A percentile compares a stretch with the other conserved stretches of the same genome.
Conservation (phyloP, 2,329 filamentous ascomycete genomes). For the Colletotrichum higginsianum region DNA sequence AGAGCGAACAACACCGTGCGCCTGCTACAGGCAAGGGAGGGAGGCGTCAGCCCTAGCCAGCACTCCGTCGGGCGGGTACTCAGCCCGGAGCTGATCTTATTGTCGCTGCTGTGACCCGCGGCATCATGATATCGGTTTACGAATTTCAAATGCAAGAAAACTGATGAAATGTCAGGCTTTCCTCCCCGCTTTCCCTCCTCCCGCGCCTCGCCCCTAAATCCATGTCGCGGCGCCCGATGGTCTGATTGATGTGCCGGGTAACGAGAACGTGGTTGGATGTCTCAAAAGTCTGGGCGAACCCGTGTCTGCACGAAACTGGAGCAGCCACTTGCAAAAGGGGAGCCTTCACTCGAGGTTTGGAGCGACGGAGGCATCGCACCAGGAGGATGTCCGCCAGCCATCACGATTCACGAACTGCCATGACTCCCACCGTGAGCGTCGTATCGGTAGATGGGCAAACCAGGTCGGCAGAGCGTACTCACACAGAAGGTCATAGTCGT, state of each 20-base stretch:
- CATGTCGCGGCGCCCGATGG: background rate
- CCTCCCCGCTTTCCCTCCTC: background rate
- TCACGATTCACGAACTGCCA: background rate
- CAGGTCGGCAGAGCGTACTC: constrained; percentile 12
- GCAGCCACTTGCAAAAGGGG: background rate
- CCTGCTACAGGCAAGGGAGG: too few relatives aligned
- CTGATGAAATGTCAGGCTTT: background rate
- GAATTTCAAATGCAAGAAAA: background rate
- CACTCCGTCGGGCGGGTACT: constrained; percentile 6
- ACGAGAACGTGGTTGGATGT: constrained; percentile 24
- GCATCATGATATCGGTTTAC: background rate
- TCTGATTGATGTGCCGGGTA: background rate
- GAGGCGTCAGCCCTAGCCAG: background rate
- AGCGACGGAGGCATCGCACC: background rate
- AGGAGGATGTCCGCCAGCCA: background rate
- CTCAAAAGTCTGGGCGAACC: constrained; percentile 34
- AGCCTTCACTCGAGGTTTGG: too few relatives aligned
- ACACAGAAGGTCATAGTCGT: background rate
- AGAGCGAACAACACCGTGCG: background rate
- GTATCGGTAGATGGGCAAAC: constrained; percentile 10
- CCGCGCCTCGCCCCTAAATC: too few relatives aligned
- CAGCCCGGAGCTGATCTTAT: constrained; percentile 10
- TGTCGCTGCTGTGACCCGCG: background rate
- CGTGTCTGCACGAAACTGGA: constrained; percentile 42
- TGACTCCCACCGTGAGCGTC: constrained; percentile 27